These are phyloP conservation scores for Fusarium cyanostomum DNA, from an alignment of 2,329 filamentous ascomycete genomes.

Conservation along the genomic window DNA sequence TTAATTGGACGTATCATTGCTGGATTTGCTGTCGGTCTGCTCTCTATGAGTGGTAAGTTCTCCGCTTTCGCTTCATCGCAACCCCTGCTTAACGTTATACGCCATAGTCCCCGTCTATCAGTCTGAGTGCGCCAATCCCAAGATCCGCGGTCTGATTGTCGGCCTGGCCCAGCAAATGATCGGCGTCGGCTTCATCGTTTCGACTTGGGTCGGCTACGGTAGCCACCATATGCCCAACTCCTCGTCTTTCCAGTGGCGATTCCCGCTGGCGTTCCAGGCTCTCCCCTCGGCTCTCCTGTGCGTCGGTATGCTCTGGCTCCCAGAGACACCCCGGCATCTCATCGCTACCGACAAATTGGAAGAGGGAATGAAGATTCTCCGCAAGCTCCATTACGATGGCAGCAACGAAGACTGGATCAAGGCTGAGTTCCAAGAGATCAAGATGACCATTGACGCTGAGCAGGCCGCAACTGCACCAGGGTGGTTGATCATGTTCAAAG, in stretches of 20 bases:
- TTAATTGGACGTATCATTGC: conserved; percentile 39
- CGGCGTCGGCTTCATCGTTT: conserved; percentile 63
- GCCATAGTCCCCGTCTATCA: conserved; percentile 38
- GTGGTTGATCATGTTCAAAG: conserved; percentile 66
- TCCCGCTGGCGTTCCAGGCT: conserved; percentile 40
- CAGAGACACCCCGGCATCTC: conserved; percentile 40
- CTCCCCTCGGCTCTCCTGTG: conserved; percentile 34
- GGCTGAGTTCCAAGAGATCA: conserved; percentile 64
- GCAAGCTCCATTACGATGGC: conserved; percentile 62
- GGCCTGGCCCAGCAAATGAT: conserved; percentile 65
- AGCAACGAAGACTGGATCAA: conserved; percentile 65
- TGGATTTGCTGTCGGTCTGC: conserved; percentile 39
- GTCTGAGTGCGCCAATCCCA: conserved; percentile 38
- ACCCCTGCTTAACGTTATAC: conserved; percentile 55
- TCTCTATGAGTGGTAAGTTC: conserved; percentile 53
- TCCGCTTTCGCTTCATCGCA: conserved; percentile 42
- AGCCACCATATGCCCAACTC: conserved; percentile 40
- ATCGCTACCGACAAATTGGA: conserved; percentile 51
- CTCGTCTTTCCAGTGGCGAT: conserved; percentile 48
- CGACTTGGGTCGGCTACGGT: conserved; percentile 53
- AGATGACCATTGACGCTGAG: conserved; percentile 59
- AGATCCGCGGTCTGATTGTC: conserved; percentile 54
- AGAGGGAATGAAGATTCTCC: conserved; percentile 52
- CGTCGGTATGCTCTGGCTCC: conserved; percentile 40
- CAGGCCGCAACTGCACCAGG: conserved; percentile 46